phyloP scores from a whole-genome alignment of 2,329 filamentous ascomycete species.

The Coniosporium uncinatum region DNA sequence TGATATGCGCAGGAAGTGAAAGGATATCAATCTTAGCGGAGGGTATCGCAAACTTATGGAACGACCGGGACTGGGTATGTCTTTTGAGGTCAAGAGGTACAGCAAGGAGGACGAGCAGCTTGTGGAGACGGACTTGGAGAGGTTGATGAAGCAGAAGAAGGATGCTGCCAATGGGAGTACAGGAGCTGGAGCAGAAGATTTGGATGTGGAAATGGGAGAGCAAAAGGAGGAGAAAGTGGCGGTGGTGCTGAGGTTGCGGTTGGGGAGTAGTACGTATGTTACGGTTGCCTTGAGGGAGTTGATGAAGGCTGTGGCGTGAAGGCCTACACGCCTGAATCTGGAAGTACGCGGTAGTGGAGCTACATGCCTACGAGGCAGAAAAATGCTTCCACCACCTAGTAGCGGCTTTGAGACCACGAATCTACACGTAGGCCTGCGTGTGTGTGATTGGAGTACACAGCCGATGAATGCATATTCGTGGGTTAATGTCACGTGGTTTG shows the following conservation, averaged over 20 bases:
- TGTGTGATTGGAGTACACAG: too few relatives aligned
- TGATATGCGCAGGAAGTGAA: slow-evolving; percentile 80
- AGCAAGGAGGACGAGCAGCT: slow-evolving; percentile 69
- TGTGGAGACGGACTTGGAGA: slow-evolving; percentile 66
- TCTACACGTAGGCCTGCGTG: too few relatives aligned
- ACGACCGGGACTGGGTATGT: slow-evolving; percentile 56
- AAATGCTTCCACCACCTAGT: too few relatives aligned
- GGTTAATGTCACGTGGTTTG: too few relatives aligned
- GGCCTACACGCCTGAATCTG: slow-evolving; percentile 57
- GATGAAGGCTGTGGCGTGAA: slow-evolving; percentile 59
- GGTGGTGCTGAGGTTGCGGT: slow-evolving; percentile 66
- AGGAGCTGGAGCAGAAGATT: slow-evolving; percentile 10
- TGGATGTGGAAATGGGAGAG: slow-evolving; percentile 10
- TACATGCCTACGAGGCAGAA: too few relatives aligned
- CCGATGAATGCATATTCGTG: too few relatives aligned
- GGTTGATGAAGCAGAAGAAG: slow-evolving; percentile 12
- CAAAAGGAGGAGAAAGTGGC: slow-evolving; percentile 51
- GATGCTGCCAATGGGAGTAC: slow-evolving; percentile 12
- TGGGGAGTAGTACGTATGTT: slow-evolving; percentile 77
- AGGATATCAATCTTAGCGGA: slow-evolving; percentile 84
- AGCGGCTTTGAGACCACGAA: too few relatives aligned
- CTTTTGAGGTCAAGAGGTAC: slow-evolving; percentile 67
- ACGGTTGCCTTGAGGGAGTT: slow-evolving; percentile 79
- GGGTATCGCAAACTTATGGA: slow-evolving; percentile 84
- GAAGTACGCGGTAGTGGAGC: too few relatives aligned